Conservation (phyloP, 1,139 yeast species). For the Yamadazyma sp. region DNA sequence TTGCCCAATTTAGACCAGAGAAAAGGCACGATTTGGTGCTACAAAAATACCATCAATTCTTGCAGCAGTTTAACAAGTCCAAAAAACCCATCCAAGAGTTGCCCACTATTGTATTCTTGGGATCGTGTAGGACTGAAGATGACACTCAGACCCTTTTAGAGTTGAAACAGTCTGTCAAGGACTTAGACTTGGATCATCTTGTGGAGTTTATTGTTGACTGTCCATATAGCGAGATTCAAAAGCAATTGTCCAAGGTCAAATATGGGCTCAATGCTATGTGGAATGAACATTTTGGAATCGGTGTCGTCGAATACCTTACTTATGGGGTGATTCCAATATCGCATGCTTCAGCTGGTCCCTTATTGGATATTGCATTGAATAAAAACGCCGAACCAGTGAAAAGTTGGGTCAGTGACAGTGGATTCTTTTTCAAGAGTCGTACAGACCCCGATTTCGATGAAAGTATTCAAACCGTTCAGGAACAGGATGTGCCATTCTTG, state of each 20-base stretch:
- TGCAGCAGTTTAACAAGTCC: constrained; percentile 22
- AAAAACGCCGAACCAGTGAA: constrained; percentile 16
- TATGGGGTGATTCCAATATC: constrained; percentile 85
- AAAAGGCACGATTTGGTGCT: constrained; percentile 81
- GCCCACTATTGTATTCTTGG: constrained; percentile 70
- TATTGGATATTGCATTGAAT: constrained; percentile 68
- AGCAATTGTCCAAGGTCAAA: constrained; percentile 56
- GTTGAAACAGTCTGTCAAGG: constrained; percentile 47
- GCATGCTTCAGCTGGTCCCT: constrained; percentile 93
- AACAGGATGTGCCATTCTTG: not conserved
- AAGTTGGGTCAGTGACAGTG: constrained; percentile 50
- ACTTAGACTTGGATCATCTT: constrained; percentile 45
- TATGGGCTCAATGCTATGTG: constrained; percentile 96
- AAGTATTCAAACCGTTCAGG: constrained; percentile 14
- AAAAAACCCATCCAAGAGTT: constrained; percentile 21
- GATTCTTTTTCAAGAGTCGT: constrained; percentile 66
- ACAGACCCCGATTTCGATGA: constrained; percentile 65
- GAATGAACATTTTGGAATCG: constrained; percentile 99
- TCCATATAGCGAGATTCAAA: constrained; percentile 61
- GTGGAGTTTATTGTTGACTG: constrained; percentile 77
- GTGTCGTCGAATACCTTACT: constrained; percentile 90
- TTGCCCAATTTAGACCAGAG: constrained; percentile 96
- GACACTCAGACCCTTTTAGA: constrained; percentile 63
- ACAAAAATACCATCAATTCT: constrained; percentile 58
- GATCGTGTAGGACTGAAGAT: constrained; percentile 72